These are phyloP conservation scores for Talaromyces thailandensis DNA, from an alignment of 495 filamentous ascomycete species.

Conservation along the genomic window DNA sequence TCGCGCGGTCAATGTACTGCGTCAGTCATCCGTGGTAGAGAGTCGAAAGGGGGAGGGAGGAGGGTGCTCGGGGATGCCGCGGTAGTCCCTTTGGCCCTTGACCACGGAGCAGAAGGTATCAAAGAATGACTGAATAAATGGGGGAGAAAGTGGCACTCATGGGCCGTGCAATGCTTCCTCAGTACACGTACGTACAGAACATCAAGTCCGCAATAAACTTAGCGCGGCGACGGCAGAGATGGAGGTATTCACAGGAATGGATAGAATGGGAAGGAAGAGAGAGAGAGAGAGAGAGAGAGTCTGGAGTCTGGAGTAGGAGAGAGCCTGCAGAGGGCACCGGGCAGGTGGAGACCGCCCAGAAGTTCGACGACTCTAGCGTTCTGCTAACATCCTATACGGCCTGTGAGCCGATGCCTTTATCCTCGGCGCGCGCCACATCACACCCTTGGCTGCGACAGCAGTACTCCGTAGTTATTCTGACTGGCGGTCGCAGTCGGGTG, in stretches of 20 bases:
- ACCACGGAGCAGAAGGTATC: neutral
- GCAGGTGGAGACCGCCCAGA: neutral
- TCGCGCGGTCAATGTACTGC: neutral
- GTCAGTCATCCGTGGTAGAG: neutral
- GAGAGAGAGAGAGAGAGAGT: slow-evolving; percentile 1
- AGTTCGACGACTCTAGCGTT: neutral
- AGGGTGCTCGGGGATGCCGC: neutral
- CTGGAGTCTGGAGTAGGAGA: neutral
- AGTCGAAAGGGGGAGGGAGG: neutral
- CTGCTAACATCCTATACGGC: neutral
- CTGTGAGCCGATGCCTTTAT: neutral
- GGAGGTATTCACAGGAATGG: neutral
- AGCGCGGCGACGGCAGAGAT: neutral
- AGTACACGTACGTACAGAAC: neutral
- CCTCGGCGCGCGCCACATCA: neutral
- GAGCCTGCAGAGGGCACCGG: no score
- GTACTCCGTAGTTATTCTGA: neutral
- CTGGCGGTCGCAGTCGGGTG: neutral
- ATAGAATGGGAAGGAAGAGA: neutral
- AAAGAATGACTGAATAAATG: neutral
- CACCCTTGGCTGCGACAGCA: neutral
- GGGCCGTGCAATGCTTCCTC: neutral
- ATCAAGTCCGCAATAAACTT: neutral
- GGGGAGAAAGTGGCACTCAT: neutral
- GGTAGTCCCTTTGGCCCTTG: neutral